Conservation (phyloP, 352 stramenopile genomes). For the Vaucheria bursata region DNA sequence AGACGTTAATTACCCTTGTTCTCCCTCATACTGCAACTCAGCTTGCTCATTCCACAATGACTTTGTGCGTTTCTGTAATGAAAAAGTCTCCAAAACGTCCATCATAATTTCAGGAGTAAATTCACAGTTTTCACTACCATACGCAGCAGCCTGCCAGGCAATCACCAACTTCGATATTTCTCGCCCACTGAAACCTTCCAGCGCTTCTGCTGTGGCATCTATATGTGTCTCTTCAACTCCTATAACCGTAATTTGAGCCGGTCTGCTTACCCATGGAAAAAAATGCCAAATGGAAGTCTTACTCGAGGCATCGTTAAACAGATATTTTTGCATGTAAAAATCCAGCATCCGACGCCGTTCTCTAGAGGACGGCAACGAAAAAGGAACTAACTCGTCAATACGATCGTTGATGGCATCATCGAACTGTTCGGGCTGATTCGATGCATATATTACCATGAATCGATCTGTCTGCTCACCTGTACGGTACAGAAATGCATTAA, state of each 20-base stretch:
- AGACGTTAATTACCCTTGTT: too few species aligned
- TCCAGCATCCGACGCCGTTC: constrained; percentile 93
- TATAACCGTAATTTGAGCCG: not conserved
- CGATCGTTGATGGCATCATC: constrained; percentile 97
- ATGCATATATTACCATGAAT: constrained; percentile 99
- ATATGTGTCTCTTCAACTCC: constrained; percentile 53
- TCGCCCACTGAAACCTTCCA: constrained; percentile 60
- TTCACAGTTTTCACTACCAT: constrained; percentile 58
- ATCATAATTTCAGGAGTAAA: constrained; percentile 43
- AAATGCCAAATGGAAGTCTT: too few species aligned
- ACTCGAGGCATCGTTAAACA: constrained; percentile 71
- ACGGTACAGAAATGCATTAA: constrained; percentile 98
- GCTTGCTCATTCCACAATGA: not conserved
- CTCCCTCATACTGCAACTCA: not conserved
- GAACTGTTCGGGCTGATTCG: constrained; percentile 96
- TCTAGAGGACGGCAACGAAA: constrained; percentile 78
- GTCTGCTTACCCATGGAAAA: constrained; percentile 63
- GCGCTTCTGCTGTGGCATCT: constrained; percentile 18
- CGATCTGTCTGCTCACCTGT: constrained; percentile 94
- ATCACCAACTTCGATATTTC: constrained; percentile 99
- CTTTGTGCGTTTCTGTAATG: constrained; percentile 27
- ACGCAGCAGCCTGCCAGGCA: constrained; percentile 93
- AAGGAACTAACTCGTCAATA: constrained; percentile 97
- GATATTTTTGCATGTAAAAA: constrained; percentile 96
- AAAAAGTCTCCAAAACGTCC: constrained; percentile 24